Conservation (phyloP, 176 grass and related monocot species). For the Neostapfia colusana region DNA sequence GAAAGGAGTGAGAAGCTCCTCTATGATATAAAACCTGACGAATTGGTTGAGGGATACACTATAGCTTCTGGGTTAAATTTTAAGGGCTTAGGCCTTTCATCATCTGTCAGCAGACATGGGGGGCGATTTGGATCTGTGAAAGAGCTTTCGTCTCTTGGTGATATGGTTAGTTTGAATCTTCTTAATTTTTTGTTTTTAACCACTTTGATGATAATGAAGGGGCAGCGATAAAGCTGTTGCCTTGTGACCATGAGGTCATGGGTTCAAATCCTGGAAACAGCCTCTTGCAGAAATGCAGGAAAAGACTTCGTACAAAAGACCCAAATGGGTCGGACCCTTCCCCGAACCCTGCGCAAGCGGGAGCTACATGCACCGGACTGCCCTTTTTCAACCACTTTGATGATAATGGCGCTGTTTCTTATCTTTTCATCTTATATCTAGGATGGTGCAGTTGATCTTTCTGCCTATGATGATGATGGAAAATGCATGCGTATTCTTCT, state of each 20-base stretch:
- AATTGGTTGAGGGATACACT: slow-evolving; percentile 89
- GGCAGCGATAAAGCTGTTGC: too few relatives aligned
- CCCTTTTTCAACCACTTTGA: neutral
- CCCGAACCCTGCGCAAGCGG: too few relatives aligned
- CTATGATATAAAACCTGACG: slow-evolving; percentile 77
- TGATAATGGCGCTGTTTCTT: slow-evolving; percentile 31
- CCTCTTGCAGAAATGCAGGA: too few relatives aligned
- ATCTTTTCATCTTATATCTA: slow-evolving; percentile 24
- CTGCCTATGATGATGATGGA: slow-evolving; percentile 68
- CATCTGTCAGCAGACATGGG: slow-evolving; percentile 55
- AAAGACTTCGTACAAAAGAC: too few relatives aligned
- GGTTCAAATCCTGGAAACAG: too few relatives aligned
- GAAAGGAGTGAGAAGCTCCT: slow-evolving; percentile 64
- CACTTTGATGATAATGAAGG: too few relatives aligned
- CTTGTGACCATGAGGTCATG: too few relatives aligned
- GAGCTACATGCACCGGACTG: too few relatives aligned
- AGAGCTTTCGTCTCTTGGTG: slow-evolving; percentile 80
- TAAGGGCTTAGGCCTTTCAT: slow-evolving; percentile 68
- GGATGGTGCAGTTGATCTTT: slow-evolving; percentile 88
- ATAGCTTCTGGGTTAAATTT: slow-evolving; percentile 87
- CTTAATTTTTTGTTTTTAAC: slow-evolving; percentile 2
- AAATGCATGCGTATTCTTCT: slow-evolving; percentile 74
- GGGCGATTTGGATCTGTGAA: slow-evolving; percentile 70
- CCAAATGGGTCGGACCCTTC: too few relatives aligned
- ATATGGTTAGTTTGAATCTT: slow-evolving; percentile 72